These are phyloP conservation scores for Brasenia schreberi DNA, from an alignment of 164 flowering plant species.

Conservation along the genomic window DNA sequence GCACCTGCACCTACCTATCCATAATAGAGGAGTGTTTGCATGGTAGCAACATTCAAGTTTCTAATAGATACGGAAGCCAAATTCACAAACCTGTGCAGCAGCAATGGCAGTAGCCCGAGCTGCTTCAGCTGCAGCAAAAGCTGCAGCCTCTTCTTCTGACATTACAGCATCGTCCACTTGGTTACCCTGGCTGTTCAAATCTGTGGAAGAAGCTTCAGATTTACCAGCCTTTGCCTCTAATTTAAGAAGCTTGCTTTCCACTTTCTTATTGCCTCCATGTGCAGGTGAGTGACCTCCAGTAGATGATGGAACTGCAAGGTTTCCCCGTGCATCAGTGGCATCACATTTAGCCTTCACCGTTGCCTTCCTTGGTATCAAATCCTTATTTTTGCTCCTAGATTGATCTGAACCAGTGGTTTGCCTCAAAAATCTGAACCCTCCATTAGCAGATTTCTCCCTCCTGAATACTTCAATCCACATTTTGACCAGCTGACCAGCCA, in stretches of 20 bases:
- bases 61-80: background rate
- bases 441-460: constrained; percentile 79
- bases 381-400: constrained; percentile 43
- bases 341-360: constrained; percentile 15
- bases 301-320: constrained; percentile 18
- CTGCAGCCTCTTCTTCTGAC: constrained; percentile 90
- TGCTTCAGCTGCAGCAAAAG: constrained; percentile 84
- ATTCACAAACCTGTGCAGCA: constrained; percentile 81
- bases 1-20: no score
- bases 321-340: constrained; percentile 23
- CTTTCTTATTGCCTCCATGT: constrained; percentile 20
- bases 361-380: constrained; percentile 38
- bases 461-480: constrained; percentile 96
- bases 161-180: constrained; percentile 31
- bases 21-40: no score
- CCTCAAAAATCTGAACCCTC: constrained; percentile 39
- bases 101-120: constrained; percentile 40
- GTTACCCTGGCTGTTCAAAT: constrained; percentile 23
- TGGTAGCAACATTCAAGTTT: background rate
- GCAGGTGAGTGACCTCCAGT: constrained; percentile 27
- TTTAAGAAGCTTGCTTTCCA: constrained; percentile 20
- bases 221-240: constrained; percentile 27
- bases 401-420: constrained; percentile 39
- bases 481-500: constrained; percentile 88
- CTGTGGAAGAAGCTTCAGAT: constrained; percentile 28